phyloP scores from a whole-genome alignment of 2,329 filamentous ascomycete species.

The Lecanicillium sp. region DNA sequence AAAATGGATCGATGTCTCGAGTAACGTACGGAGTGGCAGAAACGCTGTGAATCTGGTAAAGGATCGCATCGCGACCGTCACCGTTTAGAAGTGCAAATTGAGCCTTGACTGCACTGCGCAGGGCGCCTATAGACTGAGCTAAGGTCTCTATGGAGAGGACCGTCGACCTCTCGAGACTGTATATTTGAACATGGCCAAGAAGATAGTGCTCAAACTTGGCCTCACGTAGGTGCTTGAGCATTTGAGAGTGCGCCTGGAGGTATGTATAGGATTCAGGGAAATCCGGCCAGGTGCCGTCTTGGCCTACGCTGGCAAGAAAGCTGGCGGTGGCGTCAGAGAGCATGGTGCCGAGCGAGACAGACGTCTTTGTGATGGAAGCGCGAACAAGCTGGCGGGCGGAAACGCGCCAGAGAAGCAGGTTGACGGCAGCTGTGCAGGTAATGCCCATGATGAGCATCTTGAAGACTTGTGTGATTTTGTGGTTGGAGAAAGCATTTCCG shows the following conservation, averaged over 20 bases:
- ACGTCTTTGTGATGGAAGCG: conserved; percentile 64
- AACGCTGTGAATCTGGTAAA: conserved; percentile 4
- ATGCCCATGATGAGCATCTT: conserved; percentile 77
- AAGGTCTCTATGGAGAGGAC: conserved; percentile 76
- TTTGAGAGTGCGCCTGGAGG: conserved; percentile 48
- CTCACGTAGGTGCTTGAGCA: conserved; percentile 72
- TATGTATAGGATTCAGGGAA: conserved; percentile 50
- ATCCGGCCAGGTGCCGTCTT: conserved; percentile 38
- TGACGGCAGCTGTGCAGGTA: conserved; percentile 60
- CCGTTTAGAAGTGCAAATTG: conserved; percentile 74
- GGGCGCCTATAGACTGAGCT: conserved; percentile 76
- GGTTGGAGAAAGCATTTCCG: conserved; percentile 67
- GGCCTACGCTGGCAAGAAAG: conserved; percentile 73
- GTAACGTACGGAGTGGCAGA: background rate
- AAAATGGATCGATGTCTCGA: conserved; percentile 8
- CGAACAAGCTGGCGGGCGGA: conserved; percentile 67
- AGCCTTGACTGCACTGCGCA: conserved; percentile 77
- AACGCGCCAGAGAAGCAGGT: conserved; percentile 66
- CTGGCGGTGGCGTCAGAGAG: conserved; percentile 69
- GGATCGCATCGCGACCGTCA: conserved; percentile 4
- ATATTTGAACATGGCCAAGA: conserved; percentile 68
- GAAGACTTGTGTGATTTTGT: conserved; percentile 44
- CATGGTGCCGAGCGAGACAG: conserved; percentile 70
- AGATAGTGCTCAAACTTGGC: conserved; percentile 81
- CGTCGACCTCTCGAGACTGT: conserved; percentile 66